Conservation (phyloP, 176 grass and related monocot species). For the Cymbopogon citratus region DNA sequence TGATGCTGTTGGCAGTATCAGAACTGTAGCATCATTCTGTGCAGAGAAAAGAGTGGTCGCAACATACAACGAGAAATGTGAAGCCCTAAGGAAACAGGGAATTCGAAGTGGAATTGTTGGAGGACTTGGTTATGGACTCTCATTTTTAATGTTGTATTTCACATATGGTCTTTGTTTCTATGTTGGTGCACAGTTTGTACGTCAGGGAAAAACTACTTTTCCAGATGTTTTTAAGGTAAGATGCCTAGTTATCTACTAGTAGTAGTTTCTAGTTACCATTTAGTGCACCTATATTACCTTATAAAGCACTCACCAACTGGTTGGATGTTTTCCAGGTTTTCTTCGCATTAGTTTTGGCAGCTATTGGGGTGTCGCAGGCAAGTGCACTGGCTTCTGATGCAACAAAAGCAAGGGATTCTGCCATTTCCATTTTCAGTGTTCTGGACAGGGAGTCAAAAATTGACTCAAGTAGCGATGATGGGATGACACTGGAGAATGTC, state of each 20-base stretch:
- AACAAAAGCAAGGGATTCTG: constrained; percentile 53
- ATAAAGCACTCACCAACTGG: constrained; percentile 7
- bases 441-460: constrained; percentile 58
- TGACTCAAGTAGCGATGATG: constrained; percentile 35
- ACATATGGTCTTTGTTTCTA: constrained; percentile 53
- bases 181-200: constrained; percentile 46
- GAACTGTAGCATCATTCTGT: constrained; percentile 58
- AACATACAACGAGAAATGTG: constrained; percentile 50
- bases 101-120: constrained; percentile 45
- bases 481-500: constrained; percentile 27
- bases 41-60: constrained; percentile 48
- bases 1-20: constrained; percentile 54
- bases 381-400: constrained; percentile 43
- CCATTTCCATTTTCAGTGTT: constrained; percentile 58
- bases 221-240: constrained; percentile 49
- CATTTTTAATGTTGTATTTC: constrained; percentile 38
- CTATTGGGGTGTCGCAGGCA: constrained; percentile 37
- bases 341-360: constrained; percentile 48
- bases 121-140: constrained; percentile 47
- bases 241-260: not conserved
- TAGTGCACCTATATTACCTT: not conserved
- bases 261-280: not conserved
- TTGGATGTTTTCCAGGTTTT: constrained; percentile 37
- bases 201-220: constrained; percentile 44
- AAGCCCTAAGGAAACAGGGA: constrained; percentile 48